Evolutionary conservation across 169 alveolate species (phyloP), one percentile per base, ranked within the genome.

Genomic region (Eimeria tenella): DNA sequence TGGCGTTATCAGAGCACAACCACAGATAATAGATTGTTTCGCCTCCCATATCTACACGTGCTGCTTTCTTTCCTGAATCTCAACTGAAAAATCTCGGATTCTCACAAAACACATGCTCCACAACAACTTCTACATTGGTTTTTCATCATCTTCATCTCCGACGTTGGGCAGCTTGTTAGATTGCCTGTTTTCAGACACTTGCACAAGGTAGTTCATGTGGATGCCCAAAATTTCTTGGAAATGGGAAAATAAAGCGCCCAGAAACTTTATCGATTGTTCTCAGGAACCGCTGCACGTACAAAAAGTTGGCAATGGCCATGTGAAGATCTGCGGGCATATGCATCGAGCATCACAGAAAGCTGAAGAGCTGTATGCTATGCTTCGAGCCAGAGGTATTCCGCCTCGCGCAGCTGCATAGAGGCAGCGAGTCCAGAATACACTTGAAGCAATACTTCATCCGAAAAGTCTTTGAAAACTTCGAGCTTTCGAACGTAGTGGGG

Each of bases 241-340:
- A 75, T n/a, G 21, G 42, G 42, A 31, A 31, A 31, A 31, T 31
- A 31, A 31, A 31, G 42, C 42, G 2, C 42, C 42, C 70, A 60
- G 17, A 60, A n/a, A 9, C 13, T 15, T 23, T 5, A 17, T 0
- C 15, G 79, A 49, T 9, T 63, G 13, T 63, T n/a, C 55, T 63
- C 92, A 84, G 92, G 92, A 25, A 23, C 92, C 92, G 4, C 21
- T 84, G 60, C 81, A 13, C n/a, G 31, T 84, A 3, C 82, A 63
- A 81, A 50, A 84, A 73, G 65, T 84, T 84, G 92, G 92, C n/a
- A 63, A 63, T 11, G 92, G 92, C 81, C 77, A 84, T 73, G 92
- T 84, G 25, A 60, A 63, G 92, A 84, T 84, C 19, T 84, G 92
- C 92, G 92, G 92, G 7, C 50, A 84, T 63, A 56, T 84, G 42